Conservation (phyloP, 1,284 basidiomycete genomes). For the Chondrostereum purpureum region DNA sequence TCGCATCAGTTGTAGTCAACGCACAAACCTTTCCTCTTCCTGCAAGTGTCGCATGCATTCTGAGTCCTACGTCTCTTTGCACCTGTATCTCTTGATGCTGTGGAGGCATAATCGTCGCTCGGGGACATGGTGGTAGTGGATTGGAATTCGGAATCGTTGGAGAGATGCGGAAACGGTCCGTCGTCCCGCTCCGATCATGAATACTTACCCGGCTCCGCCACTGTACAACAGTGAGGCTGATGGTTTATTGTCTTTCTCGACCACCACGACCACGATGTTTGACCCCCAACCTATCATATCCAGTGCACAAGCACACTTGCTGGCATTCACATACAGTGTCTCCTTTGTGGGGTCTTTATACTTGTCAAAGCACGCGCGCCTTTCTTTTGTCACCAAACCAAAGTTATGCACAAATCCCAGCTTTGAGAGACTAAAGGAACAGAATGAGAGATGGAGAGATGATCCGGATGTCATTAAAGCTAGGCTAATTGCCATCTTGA, state of each 20-base stretch:
- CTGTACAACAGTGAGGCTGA: no score
- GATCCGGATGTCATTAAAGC: constrained; percentile 70
- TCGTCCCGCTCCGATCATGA: no score
- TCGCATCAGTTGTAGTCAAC: no score
- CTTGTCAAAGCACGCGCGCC: constrained; percentile 47
- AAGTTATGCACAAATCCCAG: constrained; percentile 20
- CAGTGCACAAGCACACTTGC: constrained; percentile 32
- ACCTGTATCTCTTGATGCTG: neutral
- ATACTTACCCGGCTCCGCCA: no score
- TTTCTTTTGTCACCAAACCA: constrained; percentile 35
- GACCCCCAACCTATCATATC: constrained; percentile 18
- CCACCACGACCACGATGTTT: no score
- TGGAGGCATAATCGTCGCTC: neutral
- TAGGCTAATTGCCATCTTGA: constrained; percentile 50
- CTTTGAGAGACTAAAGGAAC: constrained; percentile 22
- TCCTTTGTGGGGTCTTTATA: constrained; percentile 65
- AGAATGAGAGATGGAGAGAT: constrained; percentile 54
- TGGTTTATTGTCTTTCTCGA: no score
- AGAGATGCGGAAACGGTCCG: no score
- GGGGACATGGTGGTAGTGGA: neutral
- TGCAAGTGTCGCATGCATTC: neutral
- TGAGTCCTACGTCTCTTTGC: neutral
- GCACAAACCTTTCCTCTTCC: neutral
- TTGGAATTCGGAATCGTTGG: no score
- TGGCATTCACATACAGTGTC: constrained; percentile 41